Conservation (phyloP, 2,329 filamentous ascomycete genomes). For the Aspergillus fijiensis region DNA sequence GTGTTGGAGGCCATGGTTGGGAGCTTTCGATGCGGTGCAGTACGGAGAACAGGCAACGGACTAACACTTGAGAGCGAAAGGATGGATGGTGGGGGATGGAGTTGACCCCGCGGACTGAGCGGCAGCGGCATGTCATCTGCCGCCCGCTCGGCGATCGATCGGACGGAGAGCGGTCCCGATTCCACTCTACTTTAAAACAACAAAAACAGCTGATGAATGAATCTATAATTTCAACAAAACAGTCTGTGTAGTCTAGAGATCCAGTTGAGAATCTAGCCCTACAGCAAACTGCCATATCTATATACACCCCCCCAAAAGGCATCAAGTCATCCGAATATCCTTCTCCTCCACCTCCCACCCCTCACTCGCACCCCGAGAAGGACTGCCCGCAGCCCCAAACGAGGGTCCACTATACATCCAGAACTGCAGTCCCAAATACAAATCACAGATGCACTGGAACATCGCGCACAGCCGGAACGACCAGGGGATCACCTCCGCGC, state of each 20-base stretch:
- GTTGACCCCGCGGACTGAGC: background rate
- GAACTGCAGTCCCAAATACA: conserved; percentile 49
- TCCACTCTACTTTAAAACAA: background rate
- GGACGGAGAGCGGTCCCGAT: background rate
- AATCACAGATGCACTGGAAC: conserved; percentile 50
- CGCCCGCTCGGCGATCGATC: background rate
- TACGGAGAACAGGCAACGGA: background rate
- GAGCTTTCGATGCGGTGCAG: background rate
- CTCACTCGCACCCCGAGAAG: conserved; percentile 22
- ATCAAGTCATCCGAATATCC: conserved; percentile 40
- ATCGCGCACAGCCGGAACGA: conserved; percentile 51
- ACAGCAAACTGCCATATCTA: background rate
- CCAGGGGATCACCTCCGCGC: conserved; percentile 45
- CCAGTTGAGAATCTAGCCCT: background rate
- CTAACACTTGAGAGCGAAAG: background rate
- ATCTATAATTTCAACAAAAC: too few relatives aligned
- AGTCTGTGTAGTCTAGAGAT: too few relatives aligned
- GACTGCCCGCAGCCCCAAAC: conserved; percentile 23
- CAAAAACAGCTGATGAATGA: too few relatives aligned
- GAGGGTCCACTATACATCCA: conserved; percentile 45
- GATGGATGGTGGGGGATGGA: background rate
- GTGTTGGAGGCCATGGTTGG: conserved; percentile 29
- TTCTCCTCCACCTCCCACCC: conserved; percentile 35
- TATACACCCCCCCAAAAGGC: conserved; percentile 11
- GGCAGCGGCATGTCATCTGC: background rate